Base-by-base conservation (phyloP, 2,329 filamentous ascomycete species). In the Exophiala calicioides region DNA sequence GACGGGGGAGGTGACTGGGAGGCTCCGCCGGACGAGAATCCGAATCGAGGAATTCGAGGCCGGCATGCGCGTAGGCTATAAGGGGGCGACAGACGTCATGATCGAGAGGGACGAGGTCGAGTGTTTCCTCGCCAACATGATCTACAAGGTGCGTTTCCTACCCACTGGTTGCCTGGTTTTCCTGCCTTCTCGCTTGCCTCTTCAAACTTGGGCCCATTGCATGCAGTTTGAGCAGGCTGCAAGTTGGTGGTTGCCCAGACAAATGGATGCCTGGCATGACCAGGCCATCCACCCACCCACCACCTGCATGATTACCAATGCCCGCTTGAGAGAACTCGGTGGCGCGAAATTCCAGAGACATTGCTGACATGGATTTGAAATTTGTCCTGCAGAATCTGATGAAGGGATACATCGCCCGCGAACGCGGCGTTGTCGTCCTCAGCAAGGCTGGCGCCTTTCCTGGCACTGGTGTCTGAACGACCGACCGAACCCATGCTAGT, bases 321-420 rank as follows among this genome's bases (percentile, higher is more conserved):
- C n/a, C n/a, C n/a, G n/a, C n/a, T n/a, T n/a, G n/a, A n/a, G n/a
- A n/a, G n/a, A n/a, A n/a, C n/a, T n/a, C n/a, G n/a, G n/a, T n/a
- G n/a, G n/a, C n/a, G n/a, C n/a, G n/a, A n/a, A n/a, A n/a, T n/a
- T n/a, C n/a, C n/a, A n/a, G n/a, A n/a, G n/a, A n/a, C n/a, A n/a
- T 31, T 40, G 45, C 47, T 47, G 45, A 55, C 45, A 9, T 36
- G 21, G 16, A 3, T 29, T n/a, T 26, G 12, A n/a, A n/a, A n/a
- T n/a, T n/a, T n/a, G n/a, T n/a, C n/a, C 34, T 36, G 29, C 58
- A 95, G 89, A 87, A 86, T 49, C 76, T 93, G 18, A 95, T 98
- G 88, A 98, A 97, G 70, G 93, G 94, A 30, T 98, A 98, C 69
- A 98, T 98, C 58, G 85, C 91, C 23, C 85, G 91, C 44, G 90